Percentiles rank a stretch among this genome's conserved stretches.
phyloP scores from a whole-genome alignment of 257 asterid genomes.

The Ilex aquifolium region DNA sequence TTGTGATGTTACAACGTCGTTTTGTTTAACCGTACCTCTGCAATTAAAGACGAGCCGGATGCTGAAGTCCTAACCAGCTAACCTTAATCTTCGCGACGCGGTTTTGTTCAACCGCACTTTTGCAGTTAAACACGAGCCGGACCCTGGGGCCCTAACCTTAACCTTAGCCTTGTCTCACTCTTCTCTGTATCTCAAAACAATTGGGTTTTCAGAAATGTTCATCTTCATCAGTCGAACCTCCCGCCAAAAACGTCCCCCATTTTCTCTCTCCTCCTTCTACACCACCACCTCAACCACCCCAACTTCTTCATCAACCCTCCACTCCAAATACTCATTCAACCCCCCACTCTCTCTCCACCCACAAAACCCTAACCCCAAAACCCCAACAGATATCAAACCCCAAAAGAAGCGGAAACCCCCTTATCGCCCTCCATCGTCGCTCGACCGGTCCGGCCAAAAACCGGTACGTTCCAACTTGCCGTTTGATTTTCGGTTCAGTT shows the following conservation, averaged over 20 bases:
- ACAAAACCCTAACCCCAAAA: slow-evolving; percentile 22
- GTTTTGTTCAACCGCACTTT: too few relatives aligned
- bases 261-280: slow-evolving; percentile 20
- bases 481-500: slow-evolving; percentile 91
- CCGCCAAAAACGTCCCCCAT: slow-evolving; percentile 37
- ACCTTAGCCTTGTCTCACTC: too few relatives aligned
- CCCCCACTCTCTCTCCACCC: slow-evolving; percentile 63
- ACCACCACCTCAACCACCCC: slow-evolving; percentile 19
- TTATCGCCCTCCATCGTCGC: slow-evolving; percentile 86
- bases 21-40: too few relatives aligned
- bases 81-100: too few relatives aligned
- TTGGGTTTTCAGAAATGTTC: slow-evolving; percentile 11
- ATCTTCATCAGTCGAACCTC: slow-evolving; percentile 21
- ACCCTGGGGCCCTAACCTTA: too few relatives aligned
- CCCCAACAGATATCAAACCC: slow-evolving; percentile 8
- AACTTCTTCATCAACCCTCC: slow-evolving; percentile 48
- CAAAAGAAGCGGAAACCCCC: slow-evolving; percentile 40
- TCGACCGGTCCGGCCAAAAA: slow-evolving; percentile 35
- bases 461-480: slow-evolving; percentile 61
- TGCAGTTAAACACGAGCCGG: too few relatives aligned
- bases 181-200: too few relatives aligned
- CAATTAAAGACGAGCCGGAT: too few relatives aligned
- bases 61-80: too few relatives aligned
- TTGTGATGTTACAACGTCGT: too few relatives aligned
- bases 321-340: slow-evolving; percentile 53